phyloP scores from a whole-genome alignment of 306 rosid genomes.

The Gleditsia sinensis region DNA sequence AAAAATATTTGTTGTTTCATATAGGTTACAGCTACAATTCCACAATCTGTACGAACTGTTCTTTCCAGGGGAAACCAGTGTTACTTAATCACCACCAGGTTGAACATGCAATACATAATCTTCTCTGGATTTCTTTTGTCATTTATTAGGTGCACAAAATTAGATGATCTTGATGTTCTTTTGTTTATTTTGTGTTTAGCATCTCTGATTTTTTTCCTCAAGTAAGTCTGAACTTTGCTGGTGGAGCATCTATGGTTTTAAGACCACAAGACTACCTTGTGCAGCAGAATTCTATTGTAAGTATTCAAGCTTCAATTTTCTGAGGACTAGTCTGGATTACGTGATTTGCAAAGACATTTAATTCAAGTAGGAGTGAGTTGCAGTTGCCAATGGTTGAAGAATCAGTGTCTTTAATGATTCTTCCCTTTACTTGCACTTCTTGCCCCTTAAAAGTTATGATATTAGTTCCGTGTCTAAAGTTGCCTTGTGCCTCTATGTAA shows the following conservation, averaged over 20 bases:
- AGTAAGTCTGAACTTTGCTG: slow-evolving; percentile 90
- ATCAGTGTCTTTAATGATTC: slow-evolving; percentile 1
- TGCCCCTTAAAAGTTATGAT: slow-evolving; percentile 18
- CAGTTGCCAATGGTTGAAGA: slow-evolving; percentile 25
- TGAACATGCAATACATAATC: slow-evolving; percentile 23
- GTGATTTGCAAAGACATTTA: slow-evolving; percentile 10
- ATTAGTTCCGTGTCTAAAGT: slow-evolving; percentile 17
- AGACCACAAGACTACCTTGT: slow-evolving; percentile 91
- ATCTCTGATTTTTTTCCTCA: slow-evolving; percentile 77
- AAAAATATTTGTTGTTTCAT: slow-evolving; percentile 21
- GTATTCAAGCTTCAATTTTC: slow-evolving; percentile 41
- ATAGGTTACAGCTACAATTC: slow-evolving; percentile 66
- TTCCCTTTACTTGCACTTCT: slow-evolving; percentile 10
- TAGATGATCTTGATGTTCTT: slow-evolving; percentile 28
- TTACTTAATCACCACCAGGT: slow-evolving; percentile 73
- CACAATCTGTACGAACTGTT: slow-evolving; percentile 66
- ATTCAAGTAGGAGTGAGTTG: slow-evolving; percentile 26
- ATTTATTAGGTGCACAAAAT: slow-evolving; percentile 19
- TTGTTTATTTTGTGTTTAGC: slow-evolving; percentile 47
- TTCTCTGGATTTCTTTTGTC: neutral
- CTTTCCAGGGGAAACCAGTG: slow-evolving; percentile 73
- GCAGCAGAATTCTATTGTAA: slow-evolving; percentile 80
- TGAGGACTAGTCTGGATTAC: slow-evolving; percentile 2
- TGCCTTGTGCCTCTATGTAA: slow-evolving; percentile 19
- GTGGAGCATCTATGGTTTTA: slow-evolving; percentile 72